These are phyloP conservation scores for Eimeria praecox DNA, from an alignment of 169 alveolate species.

Conservation along the genomic window DNA sequence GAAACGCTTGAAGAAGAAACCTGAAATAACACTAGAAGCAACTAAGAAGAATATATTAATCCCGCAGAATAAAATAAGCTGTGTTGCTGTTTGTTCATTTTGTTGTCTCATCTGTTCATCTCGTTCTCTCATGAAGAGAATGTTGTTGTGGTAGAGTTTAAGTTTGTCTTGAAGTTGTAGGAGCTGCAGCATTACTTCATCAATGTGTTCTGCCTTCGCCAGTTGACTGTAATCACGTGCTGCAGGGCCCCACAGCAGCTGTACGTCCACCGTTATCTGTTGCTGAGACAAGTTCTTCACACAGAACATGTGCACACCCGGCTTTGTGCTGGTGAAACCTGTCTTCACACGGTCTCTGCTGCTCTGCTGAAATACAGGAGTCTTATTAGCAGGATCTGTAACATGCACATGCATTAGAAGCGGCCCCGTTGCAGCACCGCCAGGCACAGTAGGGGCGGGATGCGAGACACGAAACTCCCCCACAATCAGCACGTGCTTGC, in stretches of 20 bases:
- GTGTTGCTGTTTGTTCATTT: slow-evolving; percentile 68
- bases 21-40: slow-evolving; percentile 63
- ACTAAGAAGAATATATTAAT: slow-evolving; percentile 67
- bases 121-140: slow-evolving; percentile 72
- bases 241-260: slow-evolving; percentile 81
- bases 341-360: slow-evolving; percentile 71
- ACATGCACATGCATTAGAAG: slow-evolving; percentile 63
- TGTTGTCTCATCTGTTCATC: slow-evolving; percentile 72
- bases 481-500: slow-evolving; percentile 72
- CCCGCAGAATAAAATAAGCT: slow-evolving; percentile 49
- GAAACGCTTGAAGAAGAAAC: slow-evolving; percentile 79
- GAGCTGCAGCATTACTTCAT: slow-evolving; percentile 79
- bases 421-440: slow-evolving; percentile 42
- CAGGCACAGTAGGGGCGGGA: slow-evolving; percentile 4
- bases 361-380: slow-evolving; percentile 78
- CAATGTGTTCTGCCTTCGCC: slow-evolving; percentile 80
- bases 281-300: slow-evolving; percentile 51
- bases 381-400: slow-evolving; percentile 56
- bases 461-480: slow-evolving; percentile 65
- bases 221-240: slow-evolving; percentile 81
- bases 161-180: slow-evolving; percentile 77
- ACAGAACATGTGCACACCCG: slow-evolving; percentile 76
- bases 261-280: slow-evolving; percentile 55
- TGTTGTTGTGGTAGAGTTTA: slow-evolving; percentile 76
- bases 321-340: slow-evolving; percentile 72